Evolutionary conservation across 495 filamentous ascomycete genomes (phyloP), one percentile per base, ranked within the genome.

Genomic region (Darksidea phi): DNA sequence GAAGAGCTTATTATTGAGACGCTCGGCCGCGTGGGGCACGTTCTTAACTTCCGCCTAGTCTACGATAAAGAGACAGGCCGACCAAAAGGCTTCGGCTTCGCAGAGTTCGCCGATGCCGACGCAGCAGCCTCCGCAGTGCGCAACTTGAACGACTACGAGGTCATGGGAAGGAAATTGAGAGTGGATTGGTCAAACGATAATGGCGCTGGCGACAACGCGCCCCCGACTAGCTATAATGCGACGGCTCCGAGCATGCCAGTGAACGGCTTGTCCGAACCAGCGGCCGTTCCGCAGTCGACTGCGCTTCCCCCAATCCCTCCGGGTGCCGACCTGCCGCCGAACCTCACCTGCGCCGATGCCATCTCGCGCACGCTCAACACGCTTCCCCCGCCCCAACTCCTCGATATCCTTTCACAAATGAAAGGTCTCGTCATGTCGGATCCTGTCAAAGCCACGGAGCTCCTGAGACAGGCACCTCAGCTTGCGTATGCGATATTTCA

Each of bases 401-500:
- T 97, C 66, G 95, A 97, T 63, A 92, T 97, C 45, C 81, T 99
- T 36, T 84, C 86, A 4, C 91, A 97, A 74, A 96, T 97, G 90
- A 97, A 97, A 70, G 83, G 84, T 4, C 80, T 99, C 4, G 87
- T 88, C 1, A 86, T 84, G 49, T 82, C 79, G 13, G 91, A 97
- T 66, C 91, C 94, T 1, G 77, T 80, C 3, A 88, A 91, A 69
- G 92, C 92, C 0, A 90, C 88, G 10, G 91, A 96, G 70, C 83
- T 99, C 43, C 81, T 99, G 21, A 79, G 84, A 57, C 86, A 91
- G 75, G 92, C 94, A 0, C 94, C 94, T 0, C 94, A 99, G 75
- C 86, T 99, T 21, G 84, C 88, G 42, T 97, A 95, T 67, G 95
- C 94, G 23, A 89, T 97, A 65, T 97, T 99, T 78, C 95, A 97